A percentile compares a stretch with the other conserved stretches of the same genome.
These are phyloP conservation scores for Apiospora malaysiana DNA, from an alignment of 2,329 filamentous ascomycete genomes.

Conservation along the genomic window DNA sequence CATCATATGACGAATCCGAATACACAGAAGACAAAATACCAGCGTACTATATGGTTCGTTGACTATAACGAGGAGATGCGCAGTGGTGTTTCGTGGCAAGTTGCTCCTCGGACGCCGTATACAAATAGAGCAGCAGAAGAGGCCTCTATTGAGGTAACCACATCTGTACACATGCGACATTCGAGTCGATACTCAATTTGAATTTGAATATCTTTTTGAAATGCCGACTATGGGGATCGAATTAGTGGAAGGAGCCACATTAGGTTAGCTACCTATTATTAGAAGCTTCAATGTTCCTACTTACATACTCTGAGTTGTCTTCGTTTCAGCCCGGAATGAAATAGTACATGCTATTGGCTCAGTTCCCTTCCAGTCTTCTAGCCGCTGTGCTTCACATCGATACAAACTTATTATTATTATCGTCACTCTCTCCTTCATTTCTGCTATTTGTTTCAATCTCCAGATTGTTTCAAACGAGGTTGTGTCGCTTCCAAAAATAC, in stretches of 20 bases:
- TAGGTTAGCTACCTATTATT: background rate
- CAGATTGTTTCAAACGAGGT: background rate
- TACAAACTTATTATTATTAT: background rate
- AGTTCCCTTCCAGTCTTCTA: background rate
- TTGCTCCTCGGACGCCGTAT: background rate
- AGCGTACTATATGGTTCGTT: too few species aligned
- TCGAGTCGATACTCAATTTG: background rate
- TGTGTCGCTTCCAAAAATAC: background rate
- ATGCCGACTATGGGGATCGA: background rate
- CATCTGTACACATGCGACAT: background rate
- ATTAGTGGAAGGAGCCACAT: background rate
- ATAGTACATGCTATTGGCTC: background rate
- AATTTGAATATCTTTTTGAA: background rate
- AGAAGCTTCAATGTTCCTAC: background rate
- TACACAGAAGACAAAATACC: too few species aligned
- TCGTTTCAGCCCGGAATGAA: slow-evolving; percentile 8
- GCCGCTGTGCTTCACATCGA: slow-evolving; percentile 2
- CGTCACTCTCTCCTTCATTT: background rate
- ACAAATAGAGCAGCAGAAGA: background rate
- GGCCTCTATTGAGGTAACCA: background rate
- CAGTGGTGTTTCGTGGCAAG: too few species aligned
- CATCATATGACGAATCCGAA: too few species aligned
- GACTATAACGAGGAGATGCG: too few species aligned
- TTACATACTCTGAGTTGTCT: background rate
- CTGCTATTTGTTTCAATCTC: background rate